phyloP scores from a whole-genome alignment of 1,284 basidiomycete species.

The Pseudozyma pruni region DNA sequence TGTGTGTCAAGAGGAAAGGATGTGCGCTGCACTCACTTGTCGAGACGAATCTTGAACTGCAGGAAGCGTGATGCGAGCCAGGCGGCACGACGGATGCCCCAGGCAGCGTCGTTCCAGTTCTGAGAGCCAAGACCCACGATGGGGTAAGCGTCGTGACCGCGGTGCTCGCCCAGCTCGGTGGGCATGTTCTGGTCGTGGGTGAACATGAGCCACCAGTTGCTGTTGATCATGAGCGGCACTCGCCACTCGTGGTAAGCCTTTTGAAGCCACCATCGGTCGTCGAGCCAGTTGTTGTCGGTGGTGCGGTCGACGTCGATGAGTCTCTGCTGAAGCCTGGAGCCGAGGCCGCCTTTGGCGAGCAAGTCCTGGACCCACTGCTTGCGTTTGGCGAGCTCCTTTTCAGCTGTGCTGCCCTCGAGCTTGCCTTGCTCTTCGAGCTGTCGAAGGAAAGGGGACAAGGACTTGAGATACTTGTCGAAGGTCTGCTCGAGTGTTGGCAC shows the following conservation, averaged over 20 bases:
- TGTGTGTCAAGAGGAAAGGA: too few species aligned
- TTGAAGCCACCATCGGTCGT: slow-evolving; percentile 92
- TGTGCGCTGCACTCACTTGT: slow-evolving; percentile 70
- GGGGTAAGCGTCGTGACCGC: slow-evolving; percentile 62
- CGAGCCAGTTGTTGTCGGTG: slow-evolving; percentile 92
- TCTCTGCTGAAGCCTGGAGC: slow-evolving; percentile 79
- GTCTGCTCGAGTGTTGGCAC: slow-evolving; percentile 83
- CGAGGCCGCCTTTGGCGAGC: slow-evolving; percentile 75
- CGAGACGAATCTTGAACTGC: slow-evolving; percentile 79
- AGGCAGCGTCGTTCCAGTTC: slow-evolving; percentile 70
- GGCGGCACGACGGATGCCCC: slow-evolving; percentile 87
- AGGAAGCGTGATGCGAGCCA: slow-evolving; percentile 83
- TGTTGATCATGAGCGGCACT: slow-evolving; percentile 86
- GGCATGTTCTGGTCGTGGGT: slow-evolving; percentile 71
- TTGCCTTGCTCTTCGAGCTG: slow-evolving; percentile 71
- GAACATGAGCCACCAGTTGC: slow-evolving; percentile 98
- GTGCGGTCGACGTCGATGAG: slow-evolving; percentile 83
- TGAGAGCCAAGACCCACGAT: slow-evolving; percentile 37
- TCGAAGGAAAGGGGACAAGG: slow-evolving; percentile 82
- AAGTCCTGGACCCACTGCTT: slow-evolving; percentile 79
- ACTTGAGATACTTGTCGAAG: slow-evolving; percentile 81
- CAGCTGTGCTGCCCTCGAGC: slow-evolving; percentile 71
- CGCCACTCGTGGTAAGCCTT: slow-evolving; percentile 92
- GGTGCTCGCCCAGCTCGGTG: slow-evolving; percentile 46
- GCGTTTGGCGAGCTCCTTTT: slow-evolving; percentile 75